Conservation (phyloP, 2,329 filamentous ascomycete species). For the Scytalidium sp. region DNA sequence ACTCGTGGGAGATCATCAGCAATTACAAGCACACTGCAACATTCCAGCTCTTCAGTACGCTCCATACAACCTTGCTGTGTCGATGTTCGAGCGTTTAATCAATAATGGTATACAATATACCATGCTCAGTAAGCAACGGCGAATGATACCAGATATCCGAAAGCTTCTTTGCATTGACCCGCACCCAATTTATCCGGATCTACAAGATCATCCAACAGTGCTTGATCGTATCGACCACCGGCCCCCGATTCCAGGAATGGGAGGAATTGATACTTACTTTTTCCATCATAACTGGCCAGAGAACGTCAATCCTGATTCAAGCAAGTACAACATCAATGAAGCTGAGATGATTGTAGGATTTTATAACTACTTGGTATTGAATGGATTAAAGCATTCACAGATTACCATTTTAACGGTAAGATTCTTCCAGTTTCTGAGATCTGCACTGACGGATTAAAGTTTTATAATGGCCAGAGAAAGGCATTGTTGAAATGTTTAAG, state of each 20-base stretch:
- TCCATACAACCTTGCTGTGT: slow-evolving; percentile 60
- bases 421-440: background rate
- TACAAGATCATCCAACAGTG: slow-evolving; percentile 58
- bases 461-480: slow-evolving; percentile 82
- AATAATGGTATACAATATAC: slow-evolving; percentile 52
- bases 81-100: slow-evolving; percentile 67
- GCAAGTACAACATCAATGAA: slow-evolving; percentile 67
- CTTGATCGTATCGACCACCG: slow-evolving; percentile 45
- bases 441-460: slow-evolving; percentile 33
- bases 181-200: slow-evolving; percentile 56
- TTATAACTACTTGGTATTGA: slow-evolving; percentile 67
- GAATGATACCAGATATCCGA: slow-evolving; percentile 69
- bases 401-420: slow-evolving; percentile 71
- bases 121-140: slow-evolving; percentile 56
- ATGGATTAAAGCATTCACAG: slow-evolving; percentile 54
- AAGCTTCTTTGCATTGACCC: slow-evolving; percentile 41
- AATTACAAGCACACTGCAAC: slow-evolving; percentile 60
- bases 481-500: slow-evolving; percentile 49
- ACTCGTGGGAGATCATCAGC: slow-evolving; percentile 67
- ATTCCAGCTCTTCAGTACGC: slow-evolving; percentile 49
- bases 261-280: slow-evolving; percentile 55
- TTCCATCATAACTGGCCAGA: slow-evolving; percentile 67
- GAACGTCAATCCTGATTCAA: slow-evolving; percentile 57
- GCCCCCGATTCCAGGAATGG: slow-evolving; percentile 60
- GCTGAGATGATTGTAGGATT: slow-evolving; percentile 74